Conservation (phyloP, 1,139 yeast species). For the Geotrichum klebahnii region DNA sequence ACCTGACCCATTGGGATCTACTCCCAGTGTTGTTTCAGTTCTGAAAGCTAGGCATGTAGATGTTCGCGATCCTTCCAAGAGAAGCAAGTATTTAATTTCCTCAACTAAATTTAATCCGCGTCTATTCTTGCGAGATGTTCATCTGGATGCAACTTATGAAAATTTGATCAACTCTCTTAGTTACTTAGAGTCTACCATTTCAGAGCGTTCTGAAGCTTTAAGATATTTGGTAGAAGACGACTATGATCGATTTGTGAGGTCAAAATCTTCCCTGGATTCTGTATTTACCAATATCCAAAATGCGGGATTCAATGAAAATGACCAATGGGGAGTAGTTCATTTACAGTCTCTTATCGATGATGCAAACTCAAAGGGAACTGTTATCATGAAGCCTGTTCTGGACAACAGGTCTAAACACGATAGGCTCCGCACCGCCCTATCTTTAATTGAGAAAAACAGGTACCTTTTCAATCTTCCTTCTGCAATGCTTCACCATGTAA, state of each 20-base stretch:
- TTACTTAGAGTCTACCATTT: conserved; percentile 57
- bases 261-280: conserved; percentile 63
- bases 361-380: conserved; percentile 48
- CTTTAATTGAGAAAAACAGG: conserved; percentile 58
- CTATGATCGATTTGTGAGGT: conserved; percentile 67
- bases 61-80: conserved; percentile 29
- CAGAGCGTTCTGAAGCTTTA: conserved; percentile 62
- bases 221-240: conserved; percentile 67
- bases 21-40: conserved; percentile 34
- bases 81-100: conserved; percentile 58
- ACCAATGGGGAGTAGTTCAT: conserved; percentile 37
- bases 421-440: conserved; percentile 57
- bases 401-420: conserved; percentile 59
- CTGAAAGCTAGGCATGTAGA: conserved; percentile 35
- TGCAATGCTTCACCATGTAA: conserved; percentile 50
- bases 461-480: conserved; percentile 72
- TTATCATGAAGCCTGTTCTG: conserved; percentile 70
- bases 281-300: conserved; percentile 51
- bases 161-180: conserved; percentile 56
- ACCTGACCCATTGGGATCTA: conserved; percentile 41
- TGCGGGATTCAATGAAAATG: conserved; percentile 41
- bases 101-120: conserved; percentile 71
- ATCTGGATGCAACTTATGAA: conserved; percentile 63
- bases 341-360: conserved; percentile 38
- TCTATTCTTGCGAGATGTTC: conserved; percentile 64